These are phyloP conservation scores for Akanthomyces muscarius DNA, from an alignment of 2,329 filamentous ascomycete genomes.

Conservation along the genomic window DNA sequence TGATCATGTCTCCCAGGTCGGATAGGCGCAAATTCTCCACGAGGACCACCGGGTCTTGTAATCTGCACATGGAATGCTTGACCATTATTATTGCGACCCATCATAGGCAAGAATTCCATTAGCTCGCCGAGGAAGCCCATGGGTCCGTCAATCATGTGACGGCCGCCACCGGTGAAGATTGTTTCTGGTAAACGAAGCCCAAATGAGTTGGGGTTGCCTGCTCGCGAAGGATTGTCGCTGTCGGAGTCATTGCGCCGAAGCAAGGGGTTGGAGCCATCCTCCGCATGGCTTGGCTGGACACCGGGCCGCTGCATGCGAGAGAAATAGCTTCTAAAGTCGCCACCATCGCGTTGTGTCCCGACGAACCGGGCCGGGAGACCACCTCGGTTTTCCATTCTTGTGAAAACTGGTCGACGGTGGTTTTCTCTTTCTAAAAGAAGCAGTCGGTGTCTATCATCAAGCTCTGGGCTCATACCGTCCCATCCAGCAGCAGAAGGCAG, in stretches of 20 bases:
- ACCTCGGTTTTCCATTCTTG: slow-evolving; percentile 43
- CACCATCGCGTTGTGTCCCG: slow-evolving; percentile 48
- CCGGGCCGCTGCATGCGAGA: slow-evolving; percentile 51
- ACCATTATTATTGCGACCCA: slow-evolving; percentile 42
- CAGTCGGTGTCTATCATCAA: slow-evolving; percentile 45
- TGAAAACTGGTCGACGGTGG: slow-evolving; percentile 36
- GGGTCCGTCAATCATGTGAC: slow-evolving; percentile 43
- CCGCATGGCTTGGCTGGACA: slow-evolving; percentile 49
- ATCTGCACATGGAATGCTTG: slow-evolving; percentile 59
- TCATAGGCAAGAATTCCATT: slow-evolving; percentile 50
- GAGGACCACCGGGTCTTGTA: slow-evolving; percentile 43
- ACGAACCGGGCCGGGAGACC: slow-evolving; percentile 57
- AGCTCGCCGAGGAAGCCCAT: slow-evolving; percentile 54
- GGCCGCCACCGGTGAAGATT: slow-evolving; percentile 37
- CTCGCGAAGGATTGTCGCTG: slow-evolving; percentile 46
- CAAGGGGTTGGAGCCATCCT: slow-evolving; percentile 84
- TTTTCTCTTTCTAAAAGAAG: slow-evolving; percentile 53
- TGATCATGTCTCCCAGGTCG: slow-evolving; percentile 45
- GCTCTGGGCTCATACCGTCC: slow-evolving; percentile 52
- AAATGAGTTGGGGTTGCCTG: slow-evolving; percentile 48
- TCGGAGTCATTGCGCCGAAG: slow-evolving; percentile 59
- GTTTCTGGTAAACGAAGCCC: slow-evolving; percentile 47
- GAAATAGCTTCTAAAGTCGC: slow-evolving; percentile 50
- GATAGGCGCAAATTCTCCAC: slow-evolving; percentile 44
- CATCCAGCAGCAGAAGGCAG: slow-evolving; percentile 54